Conservation (phyloP, 345 rosid genomes). For the Hibiscus mutabilis region DNA sequence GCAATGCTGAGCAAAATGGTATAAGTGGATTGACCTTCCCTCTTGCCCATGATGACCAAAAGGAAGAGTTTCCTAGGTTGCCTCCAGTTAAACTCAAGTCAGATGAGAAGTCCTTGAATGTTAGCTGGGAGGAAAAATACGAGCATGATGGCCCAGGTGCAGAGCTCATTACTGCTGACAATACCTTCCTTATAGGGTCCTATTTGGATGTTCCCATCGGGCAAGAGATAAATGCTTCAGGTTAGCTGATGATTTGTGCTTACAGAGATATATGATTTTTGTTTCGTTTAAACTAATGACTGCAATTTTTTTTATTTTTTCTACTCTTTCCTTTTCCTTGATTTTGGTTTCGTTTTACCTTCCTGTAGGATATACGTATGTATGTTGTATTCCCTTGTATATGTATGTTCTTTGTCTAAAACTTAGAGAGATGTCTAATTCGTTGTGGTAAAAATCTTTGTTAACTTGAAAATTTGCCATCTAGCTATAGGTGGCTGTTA, state of each 20-base stretch:
- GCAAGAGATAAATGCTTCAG: conserved; percentile 89
- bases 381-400: neutral
- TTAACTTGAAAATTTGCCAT: conserved; percentile 1
- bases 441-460: neutral
- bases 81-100: conserved; percentile 97
- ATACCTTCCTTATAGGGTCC: conserved; percentile 70
- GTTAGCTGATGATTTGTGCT: conserved; percentile 30
- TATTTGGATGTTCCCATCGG: conserved; percentile 92
- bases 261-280: neutral
- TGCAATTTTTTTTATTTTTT: neutral
- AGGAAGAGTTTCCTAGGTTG: conserved; percentile 84
- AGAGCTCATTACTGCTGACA: conserved; percentile 56
- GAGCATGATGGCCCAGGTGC: conserved; percentile 56
- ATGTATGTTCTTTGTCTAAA: neutral
- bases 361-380: neutral
- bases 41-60: conserved; percentile 48
- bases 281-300: neutral
- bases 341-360: neutral
- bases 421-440: neutral
- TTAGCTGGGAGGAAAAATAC: conserved; percentile 84
- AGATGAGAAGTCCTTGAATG: conserved; percentile 62
- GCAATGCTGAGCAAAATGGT: conserved; percentile 29
- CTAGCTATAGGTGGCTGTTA: neutral
- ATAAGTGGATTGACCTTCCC: conserved; percentile 40
- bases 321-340: neutral